Conservation (phyloP, 441 rosid genomes). For the Euphorbia schlechtendalii region DNA sequence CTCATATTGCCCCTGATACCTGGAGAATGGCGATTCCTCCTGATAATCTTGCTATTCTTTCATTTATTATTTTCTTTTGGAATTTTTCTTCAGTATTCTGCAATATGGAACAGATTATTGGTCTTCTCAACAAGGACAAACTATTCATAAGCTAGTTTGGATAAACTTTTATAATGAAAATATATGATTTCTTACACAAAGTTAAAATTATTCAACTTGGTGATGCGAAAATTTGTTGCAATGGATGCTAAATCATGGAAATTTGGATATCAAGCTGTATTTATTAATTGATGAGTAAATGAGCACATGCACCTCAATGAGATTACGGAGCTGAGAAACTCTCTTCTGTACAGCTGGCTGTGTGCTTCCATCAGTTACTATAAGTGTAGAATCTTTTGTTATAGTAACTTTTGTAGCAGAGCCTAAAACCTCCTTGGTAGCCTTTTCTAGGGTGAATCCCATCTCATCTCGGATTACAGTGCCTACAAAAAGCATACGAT, state of each 20-base stretch:
- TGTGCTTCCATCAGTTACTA: conserved; percentile 69
- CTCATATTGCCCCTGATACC: conserved; percentile 30
- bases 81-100: conserved; percentile 68
- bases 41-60: conserved; percentile 77
- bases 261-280: background rate
- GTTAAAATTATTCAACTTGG: background rate
- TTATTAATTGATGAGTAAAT: background rate
- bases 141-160: background rate
- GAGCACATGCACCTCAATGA: conserved; percentile 51
- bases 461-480: conserved; percentile 83
- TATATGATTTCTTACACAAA: background rate
- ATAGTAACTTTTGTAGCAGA: conserved; percentile 58
- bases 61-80: conserved; percentile 70
- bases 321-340: conserved; percentile 60
- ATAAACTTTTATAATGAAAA: background rate
- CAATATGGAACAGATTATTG: conserved; percentile 14
- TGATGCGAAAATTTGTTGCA: background rate
- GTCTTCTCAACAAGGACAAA: background rate
- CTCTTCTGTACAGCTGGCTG: conserved; percentile 61
- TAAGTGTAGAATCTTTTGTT: conserved; percentile 70
- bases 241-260: background rate
- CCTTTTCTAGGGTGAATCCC: conserved; percentile 63
- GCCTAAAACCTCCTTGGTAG: conserved; percentile 74
- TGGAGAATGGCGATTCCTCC: conserved; percentile 81
- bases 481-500: conserved; percentile 35